These are phyloP conservation scores for rapeseed (Brassica napus) DNA, from an alignment of 345 rosid genomes.

Conservation along the genomic window DNA sequence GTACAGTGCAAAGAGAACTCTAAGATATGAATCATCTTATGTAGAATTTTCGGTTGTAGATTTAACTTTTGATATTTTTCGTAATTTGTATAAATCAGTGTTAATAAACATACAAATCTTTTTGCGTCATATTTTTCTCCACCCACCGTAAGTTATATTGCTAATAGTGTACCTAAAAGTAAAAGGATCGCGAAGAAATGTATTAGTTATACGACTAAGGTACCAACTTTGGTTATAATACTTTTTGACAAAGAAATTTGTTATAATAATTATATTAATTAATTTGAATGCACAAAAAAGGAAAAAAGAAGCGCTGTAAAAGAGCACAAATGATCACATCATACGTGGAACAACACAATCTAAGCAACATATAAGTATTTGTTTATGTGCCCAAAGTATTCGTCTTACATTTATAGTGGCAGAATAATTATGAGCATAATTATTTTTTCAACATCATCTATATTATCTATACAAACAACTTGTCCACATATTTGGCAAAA, in stretches of 20 bases:
- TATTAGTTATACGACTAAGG: constrained; percentile 3
- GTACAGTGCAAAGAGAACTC: no score
- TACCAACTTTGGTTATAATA: constrained; percentile 12
- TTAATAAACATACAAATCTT: neutral
- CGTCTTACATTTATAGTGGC: constrained; percentile 26
- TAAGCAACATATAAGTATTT: constrained; percentile 7
- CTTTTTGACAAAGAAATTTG: neutral
- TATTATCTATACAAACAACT: constrained; percentile 15
- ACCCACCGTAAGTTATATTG: neutral
- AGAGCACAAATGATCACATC: constrained; percentile 27
- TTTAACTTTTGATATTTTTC: no score
- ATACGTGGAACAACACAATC: constrained; percentile 42
- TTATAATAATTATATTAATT: no score
- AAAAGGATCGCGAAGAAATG: neutral
- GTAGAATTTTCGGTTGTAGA: no score
- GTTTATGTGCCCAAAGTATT: constrained; percentile 13
- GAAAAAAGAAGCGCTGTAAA: neutral
- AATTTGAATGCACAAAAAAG: neutral
- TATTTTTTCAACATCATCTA: neutral
- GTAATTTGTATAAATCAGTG: no score
- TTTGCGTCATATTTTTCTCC: neutral
- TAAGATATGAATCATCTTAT: no score
- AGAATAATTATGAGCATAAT: constrained; percentile 32
- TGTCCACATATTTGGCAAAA: neutral
- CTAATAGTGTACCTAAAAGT: constrained; percentile 6